A percentile compares a stretch with the other conserved stretches of the same genome.
Evolutionary conservation across 345 rosid genomes (phyloP).

Genomic region (Mercurialis annua): DNA sequence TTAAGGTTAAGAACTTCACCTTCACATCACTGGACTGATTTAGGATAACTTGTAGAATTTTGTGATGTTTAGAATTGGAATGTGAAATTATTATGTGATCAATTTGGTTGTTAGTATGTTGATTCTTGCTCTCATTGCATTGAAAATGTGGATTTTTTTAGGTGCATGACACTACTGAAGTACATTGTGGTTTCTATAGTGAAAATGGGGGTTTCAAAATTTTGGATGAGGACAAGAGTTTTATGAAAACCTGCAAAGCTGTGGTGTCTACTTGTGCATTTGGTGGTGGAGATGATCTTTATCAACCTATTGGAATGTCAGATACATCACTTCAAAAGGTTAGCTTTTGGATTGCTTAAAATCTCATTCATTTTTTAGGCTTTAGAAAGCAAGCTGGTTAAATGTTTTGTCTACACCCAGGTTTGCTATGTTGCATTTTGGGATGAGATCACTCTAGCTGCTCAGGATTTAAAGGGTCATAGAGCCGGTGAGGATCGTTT

Average conservation of each 20-base stretch:
- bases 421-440: slow-evolving; percentile 94
- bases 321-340: slow-evolving; percentile 69
- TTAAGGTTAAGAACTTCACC: slow-evolving; percentile 49
- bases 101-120: background rate
- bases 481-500: slow-evolving; percentile 48
- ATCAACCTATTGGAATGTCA: slow-evolving; percentile 88
- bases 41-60: background rate
- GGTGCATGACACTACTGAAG: slow-evolving; percentile 57
- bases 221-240: slow-evolving; percentile 59
- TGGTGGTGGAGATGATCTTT: slow-evolving; percentile 98
- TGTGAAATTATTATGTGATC: background rate
- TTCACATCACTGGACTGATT: background rate
- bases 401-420: slow-evolving; percentile 40
- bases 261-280: slow-evolving; percentile 93
- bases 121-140: slow-evolving; percentile 15
- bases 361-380: slow-evolving; percentile 5
- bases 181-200: slow-evolving; percentile 85
- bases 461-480: slow-evolving; percentile 63
- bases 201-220: slow-evolving; percentile 74
- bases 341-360: slow-evolving; percentile 21
- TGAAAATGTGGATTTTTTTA: slow-evolving; percentile 28
- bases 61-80: background rate
- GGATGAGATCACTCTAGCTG: slow-evolving; percentile 78
- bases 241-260: slow-evolving; percentile 55
- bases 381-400: background rate